Base-by-base conservation (phyloP, 2,329 filamentous ascomycete genomes). In the Phoma herbarum region DNA sequence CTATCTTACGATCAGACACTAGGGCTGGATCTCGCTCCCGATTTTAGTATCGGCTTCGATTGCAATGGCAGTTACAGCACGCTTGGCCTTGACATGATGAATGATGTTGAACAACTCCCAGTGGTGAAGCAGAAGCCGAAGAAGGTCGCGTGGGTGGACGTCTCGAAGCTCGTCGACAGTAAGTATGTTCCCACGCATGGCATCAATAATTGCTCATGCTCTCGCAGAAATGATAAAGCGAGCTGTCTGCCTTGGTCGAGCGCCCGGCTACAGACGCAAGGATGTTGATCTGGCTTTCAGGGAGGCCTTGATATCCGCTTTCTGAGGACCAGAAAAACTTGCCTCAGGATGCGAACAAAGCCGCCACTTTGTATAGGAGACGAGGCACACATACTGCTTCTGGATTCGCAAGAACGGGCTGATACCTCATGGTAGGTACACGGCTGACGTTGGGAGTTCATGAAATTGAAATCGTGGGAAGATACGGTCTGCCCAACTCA, bases 101-200 rank as follows among this genome's bases (percentile, higher is more conserved):
- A 57, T 8, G 50, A 58, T 18, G 48, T 49, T 28, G 65, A 66
- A 44, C 58, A 33, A 18, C 33, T 67, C 23, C 67, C 65, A 1
- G 52, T 65, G 1, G 60, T 67, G 16, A 68, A 58, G 57, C 68
- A 71, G 60, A 69, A 66, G 54, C 53, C 57, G 45, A 79, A 74
- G 67, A 77, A 74, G 63, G 66, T 63, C 4, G 77, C 79, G 16
- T 77, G 78, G 59, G 65, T 83, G 48, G 80, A 83, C 63, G 76
- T 81, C 2, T 65, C 67, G 20, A 79, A 76, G 58, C 68, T 83
- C 22, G 68, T 82, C 47, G 76, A 80, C 65, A 77, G 80, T 81
- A 60, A 74, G 79, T 74, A 14, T 9, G 25, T n/a, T 7, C 25
- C 18, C 35, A 5, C n/a, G 9, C 23, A 23, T 18, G 2, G 48